A percentile compares a stretch with the other conserved stretches of the same genome.
These are phyloP conservation scores for Macadamia tetraphylla DNA, from an alignment of 164 flowering plant species.

Conservation along the genomic window DNA sequence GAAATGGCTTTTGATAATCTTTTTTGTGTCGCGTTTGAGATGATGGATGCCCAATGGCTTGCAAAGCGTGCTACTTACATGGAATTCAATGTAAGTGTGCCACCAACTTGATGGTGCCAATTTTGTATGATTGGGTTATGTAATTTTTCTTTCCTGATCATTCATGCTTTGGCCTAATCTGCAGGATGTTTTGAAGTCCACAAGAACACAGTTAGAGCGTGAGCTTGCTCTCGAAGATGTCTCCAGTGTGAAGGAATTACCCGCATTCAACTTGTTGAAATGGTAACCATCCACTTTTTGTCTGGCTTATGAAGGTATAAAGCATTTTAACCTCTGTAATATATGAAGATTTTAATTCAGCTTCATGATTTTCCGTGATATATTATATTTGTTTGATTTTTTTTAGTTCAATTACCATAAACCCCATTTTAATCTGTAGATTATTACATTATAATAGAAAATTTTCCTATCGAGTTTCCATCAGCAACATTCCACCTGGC, in stretches of 20 bases:
- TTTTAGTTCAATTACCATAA: too few relatives aligned
- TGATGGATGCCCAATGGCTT: conserved; percentile 69
- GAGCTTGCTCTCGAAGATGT: conserved; percentile 67
- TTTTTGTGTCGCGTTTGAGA: conserved; percentile 44
- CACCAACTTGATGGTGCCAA: background rate
- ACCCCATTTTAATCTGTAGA: too few relatives aligned
- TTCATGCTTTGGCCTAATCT: background rate
- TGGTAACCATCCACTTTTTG: conserved; percentile 7
- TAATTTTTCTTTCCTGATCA: background rate
- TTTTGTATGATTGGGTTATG: background rate
- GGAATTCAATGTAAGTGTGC: conserved; percentile 45
- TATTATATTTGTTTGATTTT: too few relatives aligned
- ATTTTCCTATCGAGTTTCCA: too few relatives aligned
- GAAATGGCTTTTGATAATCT: conserved; percentile 64
- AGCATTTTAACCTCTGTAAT: too few relatives aligned
- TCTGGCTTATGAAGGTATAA: background rate
- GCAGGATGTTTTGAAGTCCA: conserved; percentile 65
- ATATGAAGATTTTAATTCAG: too few relatives aligned
- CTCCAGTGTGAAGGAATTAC: conserved; percentile 54
- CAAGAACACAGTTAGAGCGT: conserved; percentile 61
- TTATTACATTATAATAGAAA: too few relatives aligned
- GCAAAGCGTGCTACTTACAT: conserved; percentile 60
- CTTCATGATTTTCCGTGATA: too few relatives aligned
- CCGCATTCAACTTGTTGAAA: conserved; percentile 53
- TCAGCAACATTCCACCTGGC: too few relatives aligned